A percentile compares a stretch with the other conserved stretches of the same genome.
Conservation (phyloP, 176 grass and related monocot genomes). For the Carex cristatella region DNA sequence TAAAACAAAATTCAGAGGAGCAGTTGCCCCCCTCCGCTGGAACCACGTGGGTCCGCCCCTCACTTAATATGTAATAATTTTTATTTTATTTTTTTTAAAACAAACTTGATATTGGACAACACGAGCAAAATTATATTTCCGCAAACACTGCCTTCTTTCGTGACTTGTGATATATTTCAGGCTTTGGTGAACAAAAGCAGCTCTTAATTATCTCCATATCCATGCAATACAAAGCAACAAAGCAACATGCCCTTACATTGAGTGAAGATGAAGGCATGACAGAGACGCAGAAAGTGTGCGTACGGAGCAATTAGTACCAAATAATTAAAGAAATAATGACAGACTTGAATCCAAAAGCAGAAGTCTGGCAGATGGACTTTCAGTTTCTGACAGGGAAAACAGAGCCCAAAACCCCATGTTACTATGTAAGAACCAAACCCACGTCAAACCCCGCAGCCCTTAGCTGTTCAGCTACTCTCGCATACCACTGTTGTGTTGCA, state of each 20-base stretch:
- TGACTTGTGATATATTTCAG: neutral
- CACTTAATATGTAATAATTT: too few species aligned
- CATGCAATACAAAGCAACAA: neutral
- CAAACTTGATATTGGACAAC: too few species aligned
- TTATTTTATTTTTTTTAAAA: too few species aligned
- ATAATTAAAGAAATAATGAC: constrained; percentile 24
- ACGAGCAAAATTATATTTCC: too few species aligned
- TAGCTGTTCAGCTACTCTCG: constrained; percentile 8
- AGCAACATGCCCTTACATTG: neutral
- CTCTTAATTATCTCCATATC: neutral
- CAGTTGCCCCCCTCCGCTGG: too few species aligned
- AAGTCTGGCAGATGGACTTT: constrained; percentile 15
- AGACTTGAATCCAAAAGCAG: constrained; percentile 14
- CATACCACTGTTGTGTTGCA: constrained; percentile 28
- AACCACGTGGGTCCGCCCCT: too few species aligned
- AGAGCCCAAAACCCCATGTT: constrained; percentile 37
- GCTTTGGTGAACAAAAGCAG: neutral
- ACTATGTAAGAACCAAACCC: constrained; percentile 20
- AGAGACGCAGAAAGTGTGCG: constrained; percentile 8
- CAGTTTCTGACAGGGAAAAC: constrained; percentile 36
- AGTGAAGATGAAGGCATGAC: constrained; percentile 21
- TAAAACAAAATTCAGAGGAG: too few species aligned
- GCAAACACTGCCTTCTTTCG: neutral
- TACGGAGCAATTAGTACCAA: constrained; percentile 26
- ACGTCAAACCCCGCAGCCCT: constrained; percentile 30